Conservation (phyloP, 148 eudicot species). For the Camellia japonica region DNA sequence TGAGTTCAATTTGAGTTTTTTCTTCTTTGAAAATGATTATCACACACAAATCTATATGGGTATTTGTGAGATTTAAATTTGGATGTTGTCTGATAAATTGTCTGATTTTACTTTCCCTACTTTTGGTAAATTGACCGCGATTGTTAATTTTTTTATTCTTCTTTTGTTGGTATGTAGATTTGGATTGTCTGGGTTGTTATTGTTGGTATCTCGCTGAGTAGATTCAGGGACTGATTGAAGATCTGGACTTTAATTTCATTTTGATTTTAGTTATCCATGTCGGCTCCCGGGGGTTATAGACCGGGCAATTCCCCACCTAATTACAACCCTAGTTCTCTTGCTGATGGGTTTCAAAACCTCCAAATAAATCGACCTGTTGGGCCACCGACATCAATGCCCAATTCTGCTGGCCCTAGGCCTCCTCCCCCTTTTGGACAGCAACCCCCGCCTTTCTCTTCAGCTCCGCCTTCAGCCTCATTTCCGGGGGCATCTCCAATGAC, state of each 20-base stretch:
- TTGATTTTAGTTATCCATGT: conserved; percentile 37
- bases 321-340: conserved; percentile 59
- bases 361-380: conserved; percentile 61
- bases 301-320: conserved; percentile 59
- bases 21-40: neutral
- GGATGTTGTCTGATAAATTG: neutral
- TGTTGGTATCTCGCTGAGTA: neutral
- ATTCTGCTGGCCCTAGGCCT: conserved; percentile 45
- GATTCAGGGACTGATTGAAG: neutral
- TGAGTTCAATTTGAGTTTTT: neutral
- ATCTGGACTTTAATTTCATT: neutral
- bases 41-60: neutral
- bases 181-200: conserved; percentile 3
- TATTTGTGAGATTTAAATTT: neutral
- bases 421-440: conserved; percentile 55
- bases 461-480: conserved; percentile 37
- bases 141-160: neutral
- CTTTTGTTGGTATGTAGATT: neutral
- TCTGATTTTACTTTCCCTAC: neutral
- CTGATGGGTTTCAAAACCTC: conserved; percentile 69
- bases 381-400: conserved; percentile 25
- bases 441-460: conserved; percentile 51
- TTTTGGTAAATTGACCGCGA: neutral
- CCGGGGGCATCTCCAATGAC: conserved; percentile 39
- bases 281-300: conserved; percentile 87